phyloP scores from a whole-genome alignment of 202 grass and related monocot genomes.

The Hordeum pubiflorum region DNA sequence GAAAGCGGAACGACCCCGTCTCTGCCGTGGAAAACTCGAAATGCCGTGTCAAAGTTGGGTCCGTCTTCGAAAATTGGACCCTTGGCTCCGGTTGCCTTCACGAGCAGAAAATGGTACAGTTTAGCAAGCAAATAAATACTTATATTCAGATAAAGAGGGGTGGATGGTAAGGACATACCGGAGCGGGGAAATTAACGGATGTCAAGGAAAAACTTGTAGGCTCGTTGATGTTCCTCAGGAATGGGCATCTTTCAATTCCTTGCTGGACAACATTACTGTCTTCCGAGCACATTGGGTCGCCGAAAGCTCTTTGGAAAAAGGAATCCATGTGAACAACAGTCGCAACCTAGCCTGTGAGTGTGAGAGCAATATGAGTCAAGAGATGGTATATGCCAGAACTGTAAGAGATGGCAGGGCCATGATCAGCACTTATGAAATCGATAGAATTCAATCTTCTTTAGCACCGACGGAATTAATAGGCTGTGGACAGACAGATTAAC shows the following conservation, averaged over 20 bases:
- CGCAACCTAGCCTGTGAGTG: conserved; percentile 26
- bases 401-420: not conserved
- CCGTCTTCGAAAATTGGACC: conserved; percentile 98
- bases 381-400: not conserved
- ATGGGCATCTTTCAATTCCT: conserved; percentile 80
- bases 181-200: conserved; percentile 42
- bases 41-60: conserved; percentile 88
- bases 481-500: not conserved
- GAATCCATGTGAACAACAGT: conserved; percentile 46
- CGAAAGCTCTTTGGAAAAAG: conserved; percentile 31
- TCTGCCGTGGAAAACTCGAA: conserved; percentile 87
- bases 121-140: not conserved
- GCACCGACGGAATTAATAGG: not conserved
- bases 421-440: not conserved
- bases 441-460: not conserved
- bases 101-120: conserved; percentile 1
- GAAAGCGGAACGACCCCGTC: conserved; percentile 85
- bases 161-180: conserved; percentile 32
- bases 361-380: not conserved
- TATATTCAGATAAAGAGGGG: not conserved
- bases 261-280: conserved; percentile 41
- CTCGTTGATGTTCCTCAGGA: conserved; percentile 92
- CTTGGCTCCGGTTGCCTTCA: conserved; percentile 68
- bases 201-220: conserved; percentile 77
- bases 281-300: conserved; percentile 38